These are phyloP conservation scores for Elsinoe batatas DNA, from an alignment of 2,329 filamentous ascomycete genomes.

Conservation along the genomic window DNA sequence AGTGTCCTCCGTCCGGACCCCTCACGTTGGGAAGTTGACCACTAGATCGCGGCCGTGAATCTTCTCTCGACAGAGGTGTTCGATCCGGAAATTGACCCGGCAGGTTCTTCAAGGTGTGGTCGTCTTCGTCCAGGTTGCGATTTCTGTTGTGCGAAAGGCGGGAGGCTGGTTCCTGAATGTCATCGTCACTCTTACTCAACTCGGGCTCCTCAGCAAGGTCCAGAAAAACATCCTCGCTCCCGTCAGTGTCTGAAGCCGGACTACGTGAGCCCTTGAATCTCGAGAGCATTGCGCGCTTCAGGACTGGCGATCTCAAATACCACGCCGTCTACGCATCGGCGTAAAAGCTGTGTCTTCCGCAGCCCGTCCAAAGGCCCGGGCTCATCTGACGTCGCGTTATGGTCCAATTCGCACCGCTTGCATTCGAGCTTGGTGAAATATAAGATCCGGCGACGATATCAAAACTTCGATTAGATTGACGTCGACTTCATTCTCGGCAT, in stretches of 20 bases:
- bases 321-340: not conserved
- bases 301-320: too few relatives aligned
- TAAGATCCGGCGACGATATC: too few relatives aligned
- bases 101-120: slow-evolving; percentile 4
- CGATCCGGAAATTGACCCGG: slow-evolving; percentile 10
- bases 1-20: not conserved
- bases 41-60: slow-evolving; percentile 5
- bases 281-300: not conserved
- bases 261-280: not conserved
- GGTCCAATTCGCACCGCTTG: too few relatives aligned
- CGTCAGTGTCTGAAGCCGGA: slow-evolving; percentile 6
- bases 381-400: too few relatives aligned
- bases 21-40: not conserved
- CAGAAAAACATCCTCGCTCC: slow-evolving; percentile 10
- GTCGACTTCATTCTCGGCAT: not conserved
- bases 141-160: not conserved
- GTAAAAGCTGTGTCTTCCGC: not conserved
- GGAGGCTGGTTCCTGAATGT: slow-evolving; percentile 4
- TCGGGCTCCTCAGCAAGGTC: slow-evolving; percentile 7
- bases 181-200: slow-evolving; percentile 5
- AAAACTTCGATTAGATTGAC: too few relatives aligned
- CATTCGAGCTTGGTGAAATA: too few relatives aligned
- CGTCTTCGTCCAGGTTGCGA: not conserved
- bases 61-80: not conserved
- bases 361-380: too few relatives aligned